phyloP scores from a whole-genome alignment of 106 monocot genomes.

The Dendrobium catenatum region DNA sequence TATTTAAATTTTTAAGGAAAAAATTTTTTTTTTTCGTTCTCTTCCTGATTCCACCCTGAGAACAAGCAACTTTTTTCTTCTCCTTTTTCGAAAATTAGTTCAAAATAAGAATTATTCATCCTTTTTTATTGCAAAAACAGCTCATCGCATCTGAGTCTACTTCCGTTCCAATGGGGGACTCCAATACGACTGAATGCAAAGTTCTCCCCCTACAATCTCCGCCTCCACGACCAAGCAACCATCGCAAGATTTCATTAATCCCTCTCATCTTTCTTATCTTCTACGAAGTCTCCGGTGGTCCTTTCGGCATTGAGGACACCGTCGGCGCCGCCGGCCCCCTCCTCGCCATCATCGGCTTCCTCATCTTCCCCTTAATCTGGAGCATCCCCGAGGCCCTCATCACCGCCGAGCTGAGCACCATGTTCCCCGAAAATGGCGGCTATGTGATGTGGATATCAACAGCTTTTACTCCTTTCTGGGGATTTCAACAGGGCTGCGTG shows the following conservation, averaged over 20 bases:
- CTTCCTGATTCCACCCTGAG: too few species aligned
- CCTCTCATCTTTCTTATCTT: constrained; percentile 35
- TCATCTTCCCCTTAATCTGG: constrained; percentile 42
- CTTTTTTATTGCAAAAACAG: too few species aligned
- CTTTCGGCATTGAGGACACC: constrained; percentile 32
- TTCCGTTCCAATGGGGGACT: too few species aligned
- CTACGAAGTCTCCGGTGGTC: constrained; percentile 35
- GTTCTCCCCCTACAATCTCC: too few species aligned
- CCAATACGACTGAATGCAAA: too few species aligned
- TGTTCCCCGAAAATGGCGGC: constrained; percentile 48
- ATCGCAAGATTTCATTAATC: constrained; percentile 19
- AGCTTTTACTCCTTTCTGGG: constrained; percentile 35
- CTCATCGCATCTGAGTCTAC: too few species aligned
- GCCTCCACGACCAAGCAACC: background rate
- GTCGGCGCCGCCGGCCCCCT: constrained; percentile 34
- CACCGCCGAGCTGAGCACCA: constrained; percentile 45
- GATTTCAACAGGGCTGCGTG: constrained; percentile 40
- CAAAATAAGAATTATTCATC: too few species aligned
- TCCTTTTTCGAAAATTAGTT: too few species aligned
- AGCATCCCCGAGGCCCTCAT: constrained; percentile 48
- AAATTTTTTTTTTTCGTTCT: too few species aligned
- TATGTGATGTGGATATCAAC: constrained; percentile 46
- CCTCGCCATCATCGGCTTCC: constrained; percentile 36
- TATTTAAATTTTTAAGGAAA: too few species aligned
- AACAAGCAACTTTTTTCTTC: too few species aligned